A percentile compares a stretch with the other conserved stretches of the same genome.
Conservation (phyloP, 2,329 filamentous ascomycete species). For the Cordyceps javanica region DNA sequence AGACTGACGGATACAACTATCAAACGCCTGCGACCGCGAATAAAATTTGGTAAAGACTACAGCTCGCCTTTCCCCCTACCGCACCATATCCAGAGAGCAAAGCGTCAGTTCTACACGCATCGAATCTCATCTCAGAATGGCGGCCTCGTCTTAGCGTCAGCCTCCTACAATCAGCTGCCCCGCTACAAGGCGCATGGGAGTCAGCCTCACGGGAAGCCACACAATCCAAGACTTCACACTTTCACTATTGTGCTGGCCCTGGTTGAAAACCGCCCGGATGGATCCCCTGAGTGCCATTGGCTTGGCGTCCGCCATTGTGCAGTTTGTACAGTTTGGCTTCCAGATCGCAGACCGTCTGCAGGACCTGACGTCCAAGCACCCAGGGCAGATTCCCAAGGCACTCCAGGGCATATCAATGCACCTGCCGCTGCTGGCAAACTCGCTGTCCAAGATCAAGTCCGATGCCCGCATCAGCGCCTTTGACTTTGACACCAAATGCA, state of each 20-base stretch:
- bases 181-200: background rate
- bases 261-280: background rate
- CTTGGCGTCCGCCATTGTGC: constrained; percentile 8
- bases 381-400: constrained; percentile 6
- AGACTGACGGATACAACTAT: no score
- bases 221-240: background rate
- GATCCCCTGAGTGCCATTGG: constrained; percentile 11
- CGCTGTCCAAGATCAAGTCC: constrained; percentile 7
- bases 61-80: no score
- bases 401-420: constrained; percentile 12
- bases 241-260: background rate
- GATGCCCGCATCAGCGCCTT: background rate
- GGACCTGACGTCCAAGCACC: constrained; percentile 6
- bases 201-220: constrained; percentile 7
- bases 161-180: background rate
- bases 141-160: background rate
- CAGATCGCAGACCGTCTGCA: constrained; percentile 10
- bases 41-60: no score
- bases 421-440: constrained; percentile 9
- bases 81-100: no score
- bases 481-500: constrained; percentile 10
- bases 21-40: no score
- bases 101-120: background rate
- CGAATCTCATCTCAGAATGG: background rate
- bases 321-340: constrained; percentile 12